Conservation (phyloP, 2,329 filamentous ascomycete species). For the Lasiodiplodia hormozganensis region DNA sequence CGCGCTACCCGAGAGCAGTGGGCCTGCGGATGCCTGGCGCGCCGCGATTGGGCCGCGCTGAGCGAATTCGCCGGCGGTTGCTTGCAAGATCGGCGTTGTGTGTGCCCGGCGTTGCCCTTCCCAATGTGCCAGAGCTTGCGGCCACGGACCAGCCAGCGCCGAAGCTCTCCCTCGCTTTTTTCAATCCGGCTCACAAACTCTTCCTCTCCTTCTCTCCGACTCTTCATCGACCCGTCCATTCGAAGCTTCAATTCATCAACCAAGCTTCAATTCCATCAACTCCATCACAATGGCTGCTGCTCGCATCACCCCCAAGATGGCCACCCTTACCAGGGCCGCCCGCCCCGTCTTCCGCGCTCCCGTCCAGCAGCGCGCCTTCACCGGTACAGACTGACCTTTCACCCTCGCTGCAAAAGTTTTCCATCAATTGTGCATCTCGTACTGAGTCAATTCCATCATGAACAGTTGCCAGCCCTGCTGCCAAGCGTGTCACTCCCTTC, state of each 20-base stretch:
- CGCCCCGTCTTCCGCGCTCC: slow-evolving; percentile 74
- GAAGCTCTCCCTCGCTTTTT: slow-evolving; percentile 30
- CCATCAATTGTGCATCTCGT: slow-evolving; percentile 28
- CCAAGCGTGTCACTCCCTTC: slow-evolving; percentile 62
- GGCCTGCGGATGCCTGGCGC: slow-evolving; percentile 19
- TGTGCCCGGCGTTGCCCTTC: slow-evolving; percentile 24
- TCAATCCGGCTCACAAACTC: slow-evolving; percentile 23
- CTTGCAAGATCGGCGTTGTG: slow-evolving; percentile 23
- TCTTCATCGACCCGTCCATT: slow-evolving; percentile 28
- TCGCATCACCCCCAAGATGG: slow-evolving; percentile 79
- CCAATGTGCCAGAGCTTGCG: slow-evolving; percentile 21
- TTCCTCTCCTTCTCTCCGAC: slow-evolving; percentile 27
- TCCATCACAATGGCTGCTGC: slow-evolving; percentile 78
- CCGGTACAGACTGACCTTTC: slow-evolving; percentile 63
- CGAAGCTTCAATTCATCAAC: slow-evolving; percentile 29
- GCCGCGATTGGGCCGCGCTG: slow-evolving; percentile 27
- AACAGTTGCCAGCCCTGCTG: slow-evolving; percentile 32
- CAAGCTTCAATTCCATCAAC: slow-evolving; percentile 38
- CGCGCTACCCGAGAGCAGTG: slow-evolving; percentile 23
- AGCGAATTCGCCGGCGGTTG: slow-evolving; percentile 22
- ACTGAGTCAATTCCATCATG: slow-evolving; percentile 30
- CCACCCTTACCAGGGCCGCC: slow-evolving; percentile 79
- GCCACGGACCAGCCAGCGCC: slow-evolving; percentile 28
- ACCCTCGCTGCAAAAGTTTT: slow-evolving; percentile 43
- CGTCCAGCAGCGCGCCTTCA: slow-evolving; percentile 78